Base-by-base conservation (phyloP, 768 basidiomycete species). In the Tricholoma matsutake region DNA sequence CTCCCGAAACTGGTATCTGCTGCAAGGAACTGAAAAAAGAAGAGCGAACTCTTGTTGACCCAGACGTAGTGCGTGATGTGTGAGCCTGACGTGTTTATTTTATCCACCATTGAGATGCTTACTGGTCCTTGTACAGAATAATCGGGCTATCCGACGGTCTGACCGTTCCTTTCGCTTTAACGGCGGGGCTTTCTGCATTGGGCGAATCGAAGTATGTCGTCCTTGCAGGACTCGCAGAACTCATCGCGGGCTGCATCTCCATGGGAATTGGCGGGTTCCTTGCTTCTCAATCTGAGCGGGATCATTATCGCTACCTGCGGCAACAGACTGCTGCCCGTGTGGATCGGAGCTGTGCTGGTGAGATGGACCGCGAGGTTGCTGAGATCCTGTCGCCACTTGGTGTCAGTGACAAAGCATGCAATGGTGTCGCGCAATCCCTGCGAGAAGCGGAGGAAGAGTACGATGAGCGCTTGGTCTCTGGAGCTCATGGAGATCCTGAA, bases 211-310 rank as follows among this genome's bases (percentile, higher is more conserved):
- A 82, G 58, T 82, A 98, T n/a, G 97, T 99, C 63, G 89, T 96
- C 54, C 83, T 96, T 29, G 96, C 94, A 57, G 97, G 97, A 14
- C 77, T 97, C 35, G 96, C 97, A 1, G 97, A 99, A 72, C 88
- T 99, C 65, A 93, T 96, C 60, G 94, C 96, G 1, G 97, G 97
- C 6, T 92, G 96, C 11, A 92, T 98, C 51, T 94, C 92, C 1
- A 99, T 99, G 96, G 97, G 97, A 62, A 91, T 99, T 41, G 97
- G 97, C 57, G 96, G 96, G 18, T 98, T 96, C 82, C 88, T 99
- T 54, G 95, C 95, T 2, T 94, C 96, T 1, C 93, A 99, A 75
- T 90, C 96, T 31, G 97, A 99, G 74, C 88, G 95, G 51, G 96
- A 98, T 72, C 91, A 97, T 74, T 96, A 89, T 72, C 90, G 87